Base-by-base conservation (phyloP, 345 rosid genomes). In the Noccaea bulbosa region DNA sequence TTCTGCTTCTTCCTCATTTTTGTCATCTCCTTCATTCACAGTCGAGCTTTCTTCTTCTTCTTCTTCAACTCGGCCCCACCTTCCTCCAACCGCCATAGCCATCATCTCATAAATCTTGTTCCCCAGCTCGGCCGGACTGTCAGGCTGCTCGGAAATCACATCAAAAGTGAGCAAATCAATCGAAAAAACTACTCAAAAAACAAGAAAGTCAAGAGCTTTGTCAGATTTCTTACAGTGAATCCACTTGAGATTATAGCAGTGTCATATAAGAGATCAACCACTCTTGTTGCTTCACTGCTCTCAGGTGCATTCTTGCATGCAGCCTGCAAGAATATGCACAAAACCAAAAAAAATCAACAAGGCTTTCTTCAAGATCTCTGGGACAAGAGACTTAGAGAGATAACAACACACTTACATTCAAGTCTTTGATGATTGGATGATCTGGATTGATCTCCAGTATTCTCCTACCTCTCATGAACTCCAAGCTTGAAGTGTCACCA, bases 381-480 rank as follows among this genome's bases (percentile, higher is more conserved):
- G 14, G n/a, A 43, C 48, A 8, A 16, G 8, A 61, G 15, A 52
- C 7, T 27, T 9, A 8, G 15, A 61, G 48, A 7, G 68, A 38
- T 45, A 46, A 17, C 7, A 52, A 24, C 8, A 39, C 37, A 33
- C 55, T 82, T 86, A 91, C 97, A 40, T 88, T 89, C 50, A 95
- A 82, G 78, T 95, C 98, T 77, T 88, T 83, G 40, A 95, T 67
- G 53, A 95, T 89, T 5, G 99, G 97, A 76, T 95, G 99, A 62
- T 90, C 96, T 2, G 96, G 90, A 78, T 91, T 95, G 59, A 95
- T 86, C 86, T 95, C 97, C 64, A 95, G 70, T 52, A 95, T 92
- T 83, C 97, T 92, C 72, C 98, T 82, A 38, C 99, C 98, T 76
- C 96, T 83, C 99, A 92, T 92, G 81, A 95, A 95, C 78, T 92